These are phyloP conservation scores for Sclerotinia borealis DNA, from an alignment of 2,329 filamentous ascomycete genomes.

Conservation along the genomic window DNA sequence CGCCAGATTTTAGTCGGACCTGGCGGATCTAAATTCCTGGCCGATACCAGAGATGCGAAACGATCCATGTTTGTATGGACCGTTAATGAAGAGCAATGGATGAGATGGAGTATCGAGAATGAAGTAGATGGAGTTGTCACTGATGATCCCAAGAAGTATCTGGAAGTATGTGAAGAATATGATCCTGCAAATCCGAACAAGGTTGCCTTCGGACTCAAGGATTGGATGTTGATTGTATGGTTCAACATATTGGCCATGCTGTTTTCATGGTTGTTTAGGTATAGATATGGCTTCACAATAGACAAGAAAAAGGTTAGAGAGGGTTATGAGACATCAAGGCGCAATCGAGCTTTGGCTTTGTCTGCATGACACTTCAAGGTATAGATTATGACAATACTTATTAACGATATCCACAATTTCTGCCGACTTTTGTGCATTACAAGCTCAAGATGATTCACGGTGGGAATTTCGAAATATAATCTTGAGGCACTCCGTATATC, in stretches of 20 bases:
- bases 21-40: conserved; percentile 60
- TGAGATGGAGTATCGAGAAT: conserved; percentile 71
- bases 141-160: conserved; percentile 67
- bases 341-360: neutral
- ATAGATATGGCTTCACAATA: conserved; percentile 19
- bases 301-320: conserved; percentile 14
- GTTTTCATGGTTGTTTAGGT: conserved; percentile 22
- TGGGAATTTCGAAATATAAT: neutral
- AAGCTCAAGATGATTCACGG: neutral
- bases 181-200: conserved; percentile 19
- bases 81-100: conserved; percentile 70
- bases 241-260: conserved; percentile 19
- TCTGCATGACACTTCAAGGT: conserved; percentile 6
- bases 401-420: neutral
- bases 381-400: neutral
- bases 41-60: conserved; percentile 47
- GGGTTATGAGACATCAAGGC: conserved; percentile 9
- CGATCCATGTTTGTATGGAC: conserved; percentile 76
- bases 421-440: neutral
- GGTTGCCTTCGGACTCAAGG: conserved; percentile 14
- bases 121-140: conserved; percentile 76
- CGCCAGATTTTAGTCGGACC: conserved; percentile 63
- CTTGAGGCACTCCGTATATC: neutral
- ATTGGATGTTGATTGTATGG: conserved; percentile 18
- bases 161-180: conserved; percentile 48